Evolutionary conservation across 2,329 filamentous ascomycete species (phyloP), one percentile per base, ranked within the genome.

Genomic region (Pseudogymnoascus sp.): DNA sequence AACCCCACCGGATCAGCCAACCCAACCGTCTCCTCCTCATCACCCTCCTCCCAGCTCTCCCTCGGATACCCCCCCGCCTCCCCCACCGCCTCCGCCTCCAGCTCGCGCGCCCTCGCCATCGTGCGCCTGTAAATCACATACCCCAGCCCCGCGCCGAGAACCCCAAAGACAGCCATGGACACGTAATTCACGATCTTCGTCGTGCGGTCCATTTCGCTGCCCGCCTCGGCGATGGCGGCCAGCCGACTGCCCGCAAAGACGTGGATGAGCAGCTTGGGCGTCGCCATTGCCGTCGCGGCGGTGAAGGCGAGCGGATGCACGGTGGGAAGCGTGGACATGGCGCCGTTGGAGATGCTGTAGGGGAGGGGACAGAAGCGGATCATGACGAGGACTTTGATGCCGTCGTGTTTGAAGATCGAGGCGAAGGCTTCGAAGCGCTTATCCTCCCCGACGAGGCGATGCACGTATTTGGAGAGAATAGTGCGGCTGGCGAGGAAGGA

Each of bases 301-400:
- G 87, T 87, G 77, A 96, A 97, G 57, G 84, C 84, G 65, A 82
- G 74, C 42, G 90, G 89, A 23, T 87, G 83, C 35, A 99, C 90
- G 33, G 89, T 96, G 2, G 93, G 93, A 66, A 99, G 93, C 1
- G 95, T 97, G 31, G 91, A 91, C 63, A 99, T 85, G 65, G 96
- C 96, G 61, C 92, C 95, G 73, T 99, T 99, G 73, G 90, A 93
- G 69, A 97, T 79, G 62, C 90, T 95, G 75, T 96, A 99, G 13
- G 95, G 95, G 65, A 99, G 75, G 1, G 95, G 95, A 71, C 93
- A 97, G 67, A 97, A 83, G 31, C 95, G 85, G 69, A 99, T 95
- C 83, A 95, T 96, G 67, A 91, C 87, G 53, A 99, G 82, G 62
- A 97, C 86, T 71, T 91, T 89, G 61, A 99, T 76, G 0, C 95